Conservation (phyloP, 176 grass and related monocot genomes). For the Tuctoria greenei region DNA sequence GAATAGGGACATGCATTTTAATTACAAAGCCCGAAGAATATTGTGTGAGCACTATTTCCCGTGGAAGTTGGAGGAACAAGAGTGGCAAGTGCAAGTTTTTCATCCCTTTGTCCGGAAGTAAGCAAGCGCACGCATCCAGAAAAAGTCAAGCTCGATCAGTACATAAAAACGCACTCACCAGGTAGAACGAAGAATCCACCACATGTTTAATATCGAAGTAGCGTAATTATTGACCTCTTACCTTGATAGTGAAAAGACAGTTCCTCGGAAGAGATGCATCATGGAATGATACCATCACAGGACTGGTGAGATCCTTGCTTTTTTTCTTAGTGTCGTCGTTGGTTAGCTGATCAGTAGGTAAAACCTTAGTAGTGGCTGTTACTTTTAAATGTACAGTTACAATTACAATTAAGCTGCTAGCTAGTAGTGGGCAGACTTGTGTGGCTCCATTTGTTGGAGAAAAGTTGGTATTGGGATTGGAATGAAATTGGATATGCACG, state of each 20-base stretch:
- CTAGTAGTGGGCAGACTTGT: no score
- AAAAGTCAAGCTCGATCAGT: neutral
- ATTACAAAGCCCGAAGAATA: neutral
- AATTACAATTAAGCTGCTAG: no score
- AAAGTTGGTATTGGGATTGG: no score
- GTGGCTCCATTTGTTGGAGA: no score
- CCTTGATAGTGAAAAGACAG: conserved; percentile 40
- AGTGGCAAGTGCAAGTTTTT: neutral
- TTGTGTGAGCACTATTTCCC: neutral
- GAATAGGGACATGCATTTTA: neutral
- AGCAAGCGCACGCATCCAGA: neutral
- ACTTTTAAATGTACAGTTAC: no score
- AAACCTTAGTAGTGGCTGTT: no score
- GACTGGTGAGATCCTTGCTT: conserved; percentile 12
- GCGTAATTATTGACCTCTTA: neutral
- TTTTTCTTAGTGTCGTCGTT: conserved; percentile 22
- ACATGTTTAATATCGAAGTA: conserved; percentile 34
- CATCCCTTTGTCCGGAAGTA: conserved; percentile 12
- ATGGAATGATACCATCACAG: conserved; percentile 10
- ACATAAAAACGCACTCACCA: neutral
- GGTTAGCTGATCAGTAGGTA: no score
- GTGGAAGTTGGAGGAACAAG: conserved; percentile 6
- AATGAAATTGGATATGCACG: no score
- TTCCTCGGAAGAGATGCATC: conserved; percentile 11
- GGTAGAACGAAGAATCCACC: neutral